Evolutionary conservation across 164 flowering plant species (phyloP).

Genomic region (Euptelea pleiosperma): DNA sequence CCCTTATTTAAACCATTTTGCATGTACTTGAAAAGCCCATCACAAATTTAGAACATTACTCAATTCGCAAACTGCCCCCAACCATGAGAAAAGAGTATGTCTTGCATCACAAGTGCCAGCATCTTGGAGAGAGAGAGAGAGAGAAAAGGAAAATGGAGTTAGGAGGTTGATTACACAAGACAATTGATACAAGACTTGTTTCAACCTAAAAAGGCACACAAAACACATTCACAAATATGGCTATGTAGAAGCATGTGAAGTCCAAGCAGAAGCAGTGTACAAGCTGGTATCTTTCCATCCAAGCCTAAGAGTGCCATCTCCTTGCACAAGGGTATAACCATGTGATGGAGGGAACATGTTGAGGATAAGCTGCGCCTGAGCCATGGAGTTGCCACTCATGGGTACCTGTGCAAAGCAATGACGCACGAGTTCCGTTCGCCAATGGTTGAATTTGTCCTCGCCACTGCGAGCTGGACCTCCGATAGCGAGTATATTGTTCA

Average conservation of each 20-base stretch:
- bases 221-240: too few species aligned
- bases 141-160: not conserved
- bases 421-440: constrained; percentile 46
- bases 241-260: constrained; percentile 29
- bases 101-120: too few species aligned
- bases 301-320: constrained; percentile 58
- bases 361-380: constrained; percentile 67
- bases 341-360: constrained; percentile 60
- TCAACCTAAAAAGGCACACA: too few species aligned
- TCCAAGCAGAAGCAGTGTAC: constrained; percentile 78
- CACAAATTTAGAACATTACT: too few species aligned
- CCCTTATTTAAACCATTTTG: too few species aligned
- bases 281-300: constrained; percentile 80
- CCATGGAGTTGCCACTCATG: constrained; percentile 60
- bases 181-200: too few species aligned
- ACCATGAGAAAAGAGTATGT: too few species aligned
- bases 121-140: not conserved
- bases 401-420: constrained; percentile 46
- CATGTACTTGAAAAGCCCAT: too few species aligned
- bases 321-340: constrained; percentile 63
- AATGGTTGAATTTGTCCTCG: constrained; percentile 53
- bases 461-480: constrained; percentile 78
- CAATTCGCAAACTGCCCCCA: too few species aligned
- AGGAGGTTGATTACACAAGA: too few species aligned
- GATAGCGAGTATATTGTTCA: constrained; percentile 57